Percentiles rank a stretch among this genome's conserved stretches.
Evolutionary conservation across 129 eudicot genomes (phyloP).

Genomic region (Centella asiatica): DNA sequence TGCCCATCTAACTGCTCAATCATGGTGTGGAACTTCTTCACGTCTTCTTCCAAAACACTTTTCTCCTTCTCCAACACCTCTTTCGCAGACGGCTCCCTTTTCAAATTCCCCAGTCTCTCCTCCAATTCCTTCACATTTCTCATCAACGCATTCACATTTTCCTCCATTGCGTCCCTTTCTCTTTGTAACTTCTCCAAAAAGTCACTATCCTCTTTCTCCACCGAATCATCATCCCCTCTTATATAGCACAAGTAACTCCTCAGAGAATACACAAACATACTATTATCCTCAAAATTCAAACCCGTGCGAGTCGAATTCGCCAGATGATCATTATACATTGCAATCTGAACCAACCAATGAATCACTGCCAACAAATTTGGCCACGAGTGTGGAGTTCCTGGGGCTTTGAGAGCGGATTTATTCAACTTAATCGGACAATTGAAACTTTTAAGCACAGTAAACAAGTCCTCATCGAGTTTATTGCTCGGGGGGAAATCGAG

Average conservation of each 20-base stretch:
- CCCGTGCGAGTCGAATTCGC: constrained; percentile 11
- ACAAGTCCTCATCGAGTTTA: constrained; percentile 58
- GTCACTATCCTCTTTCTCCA: constrained; percentile 36
- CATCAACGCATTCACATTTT: constrained; percentile 22
- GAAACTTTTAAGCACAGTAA: constrained; percentile 22
- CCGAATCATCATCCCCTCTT: constrained; percentile 58
- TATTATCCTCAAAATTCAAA: constrained; percentile 17
- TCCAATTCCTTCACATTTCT: constrained; percentile 38
- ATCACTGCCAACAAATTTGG: constrained; percentile 59
- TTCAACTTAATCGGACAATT: constrained; percentile 69
- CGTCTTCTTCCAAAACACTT: constrained; percentile 44
- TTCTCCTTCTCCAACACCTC: constrained; percentile 52
- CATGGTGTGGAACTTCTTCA: constrained; percentile 49
- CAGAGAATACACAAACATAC: constrained; percentile 27
- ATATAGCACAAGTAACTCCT: constrained; percentile 45
- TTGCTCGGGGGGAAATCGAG: constrained; percentile 31
- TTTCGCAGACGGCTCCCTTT: constrained; percentile 39
- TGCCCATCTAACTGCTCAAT: constrained; percentile 37
- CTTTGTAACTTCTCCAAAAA: constrained; percentile 28
- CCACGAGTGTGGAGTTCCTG: constrained; percentile 74
- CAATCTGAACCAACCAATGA: constrained; percentile 72
- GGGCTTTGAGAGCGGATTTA: constrained; percentile 29
- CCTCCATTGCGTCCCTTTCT: constrained; percentile 32
- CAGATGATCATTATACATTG: constrained; percentile 11
- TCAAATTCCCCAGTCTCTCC: constrained; percentile 42